Conservation (phyloP, 1,139 yeast genomes). For the Trichomonascaceae sp. region DNA sequence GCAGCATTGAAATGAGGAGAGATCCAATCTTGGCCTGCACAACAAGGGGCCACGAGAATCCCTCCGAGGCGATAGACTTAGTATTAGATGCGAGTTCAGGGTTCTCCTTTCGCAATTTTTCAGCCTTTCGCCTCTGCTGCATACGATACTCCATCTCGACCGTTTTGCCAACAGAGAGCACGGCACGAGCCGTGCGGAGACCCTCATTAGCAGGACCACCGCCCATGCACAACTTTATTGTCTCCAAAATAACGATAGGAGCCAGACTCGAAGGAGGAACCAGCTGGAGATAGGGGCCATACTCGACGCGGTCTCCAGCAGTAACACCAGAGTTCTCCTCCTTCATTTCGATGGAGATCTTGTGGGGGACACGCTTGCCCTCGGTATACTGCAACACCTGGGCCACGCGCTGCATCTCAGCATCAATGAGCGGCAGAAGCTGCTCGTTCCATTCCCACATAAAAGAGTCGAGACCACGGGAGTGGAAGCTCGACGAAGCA, state of each 20-base stretch:
- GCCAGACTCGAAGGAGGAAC: conserved; percentile 72
- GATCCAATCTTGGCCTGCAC: conserved; percentile 77
- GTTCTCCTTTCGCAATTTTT: conserved; percentile 21
- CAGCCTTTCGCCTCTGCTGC: conserved; percentile 33
- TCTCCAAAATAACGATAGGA: conserved; percentile 71
- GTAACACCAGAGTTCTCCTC: conserved; percentile 10
- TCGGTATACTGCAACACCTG: conserved; percentile 44
- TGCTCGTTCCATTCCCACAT: conserved; percentile 42
- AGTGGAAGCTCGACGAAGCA: conserved; percentile 21
- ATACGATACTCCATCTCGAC: conserved; percentile 75
- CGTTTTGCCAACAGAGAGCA: conserved; percentile 70
- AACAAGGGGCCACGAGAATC: conserved; percentile 46
- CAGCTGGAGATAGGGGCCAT: conserved; percentile 67
- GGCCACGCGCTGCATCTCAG: conserved; percentile 2
- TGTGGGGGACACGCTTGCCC: neutral
- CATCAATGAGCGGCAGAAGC: conserved; percentile 42
- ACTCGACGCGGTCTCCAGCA: conserved; percentile 42
- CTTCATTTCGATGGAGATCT: conserved; percentile 9
- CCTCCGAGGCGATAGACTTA: conserved; percentile 9
- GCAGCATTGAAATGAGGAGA: conserved; percentile 53
- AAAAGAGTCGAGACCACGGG: conserved; percentile 11
- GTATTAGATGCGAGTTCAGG: conserved; percentile 5
- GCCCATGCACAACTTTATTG: conserved; percentile 59
- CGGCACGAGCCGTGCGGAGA: conserved; percentile 74
- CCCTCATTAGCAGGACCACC: conserved; percentile 66